Base-by-base conservation (phyloP, 148 eudicot species). In the Fagopyrum homotropicum region DNA sequence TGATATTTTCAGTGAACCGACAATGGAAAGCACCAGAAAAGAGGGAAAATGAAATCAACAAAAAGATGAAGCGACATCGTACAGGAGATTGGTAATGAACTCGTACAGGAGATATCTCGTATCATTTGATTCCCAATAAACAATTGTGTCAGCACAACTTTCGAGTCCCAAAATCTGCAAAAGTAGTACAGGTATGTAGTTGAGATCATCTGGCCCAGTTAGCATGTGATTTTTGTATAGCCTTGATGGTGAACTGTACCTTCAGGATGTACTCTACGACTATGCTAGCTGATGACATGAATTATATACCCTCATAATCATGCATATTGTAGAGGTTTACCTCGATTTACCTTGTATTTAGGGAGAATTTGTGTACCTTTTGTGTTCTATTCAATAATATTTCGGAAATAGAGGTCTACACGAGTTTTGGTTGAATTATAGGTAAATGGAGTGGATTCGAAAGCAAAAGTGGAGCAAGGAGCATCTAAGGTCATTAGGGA, bases 161-260 rank as follows among this genome's bases (percentile, higher is more conserved):
- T 79, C 81, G 17, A 79, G 81, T 49, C 81, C 81, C 60, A 79
- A 69, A 54, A 79, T 75, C 81, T 79, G 60, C 30, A 50, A 54
- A 50, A 15, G n/a, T 1, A 14, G 9, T 35, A 35, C 40, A 35
- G 2, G 40, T 35, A 35, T 35, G 40, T 35, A 35, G 2, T 35
- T 35, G 40, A 35, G 40, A 35, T 35, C 40, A 1, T 35, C 40
- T 35, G 40, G 3, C 2, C 40, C 40, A 35, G 40, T 35, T 35
- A 2, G 40, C 40, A 73, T 35, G 40, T 35, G 3, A 35, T 35
- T 35, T 35, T 35, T 35, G 0, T 35, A 35, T 35, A 35, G 3
- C 40, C 40, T 35, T 35, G 40, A 35, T 35, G 40, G 40, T 35
- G 40, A 35, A 35, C 3, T 35, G 40, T 35, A 73, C 75, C 75